Conservation (phyloP, 2,329 filamentous ascomycete species). For the Hypoxylon sp. region DNA sequence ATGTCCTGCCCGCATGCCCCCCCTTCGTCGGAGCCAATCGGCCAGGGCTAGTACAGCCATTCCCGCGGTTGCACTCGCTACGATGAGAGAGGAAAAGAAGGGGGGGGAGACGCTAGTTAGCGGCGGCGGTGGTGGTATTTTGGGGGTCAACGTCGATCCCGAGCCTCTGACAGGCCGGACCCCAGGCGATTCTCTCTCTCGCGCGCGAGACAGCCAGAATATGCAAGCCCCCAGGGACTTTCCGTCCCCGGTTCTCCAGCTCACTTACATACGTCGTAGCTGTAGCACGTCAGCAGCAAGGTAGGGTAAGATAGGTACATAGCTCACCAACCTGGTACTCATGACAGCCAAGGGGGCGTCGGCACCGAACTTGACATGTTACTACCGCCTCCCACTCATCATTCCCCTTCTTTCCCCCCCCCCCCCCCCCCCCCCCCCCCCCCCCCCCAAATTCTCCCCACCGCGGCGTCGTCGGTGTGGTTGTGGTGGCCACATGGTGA, state of each 20-base stretch:
- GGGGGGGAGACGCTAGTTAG: no score
- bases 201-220: conserved; percentile 16
- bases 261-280: conserved; percentile 3
- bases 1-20: background rate
- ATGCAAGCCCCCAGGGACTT: conserved; percentile 7
- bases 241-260: conserved; percentile 4
- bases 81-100: conserved; percentile 13
- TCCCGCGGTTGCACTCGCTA: conserved; percentile 23
- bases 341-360: background rate
- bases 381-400: no score
- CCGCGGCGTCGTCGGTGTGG: conserved; percentile 8
- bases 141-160: conserved; percentile 17
- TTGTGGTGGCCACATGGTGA: conserved; percentile 32
- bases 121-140: no score
- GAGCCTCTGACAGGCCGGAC: conserved; percentile 18
- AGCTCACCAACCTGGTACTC: no score
- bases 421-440: background rate
- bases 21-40: background rate
- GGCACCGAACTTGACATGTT: background rate
- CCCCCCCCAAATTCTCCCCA: conserved; percentile 1
- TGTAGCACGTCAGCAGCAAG: background rate
- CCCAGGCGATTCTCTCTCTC: background rate
- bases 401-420: no score
- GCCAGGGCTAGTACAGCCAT: conserved; percentile 23
- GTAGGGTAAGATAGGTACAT: no score